Conservation (phyloP, 108 stramenopile species). For the Schizochytrium sp. region DNA sequence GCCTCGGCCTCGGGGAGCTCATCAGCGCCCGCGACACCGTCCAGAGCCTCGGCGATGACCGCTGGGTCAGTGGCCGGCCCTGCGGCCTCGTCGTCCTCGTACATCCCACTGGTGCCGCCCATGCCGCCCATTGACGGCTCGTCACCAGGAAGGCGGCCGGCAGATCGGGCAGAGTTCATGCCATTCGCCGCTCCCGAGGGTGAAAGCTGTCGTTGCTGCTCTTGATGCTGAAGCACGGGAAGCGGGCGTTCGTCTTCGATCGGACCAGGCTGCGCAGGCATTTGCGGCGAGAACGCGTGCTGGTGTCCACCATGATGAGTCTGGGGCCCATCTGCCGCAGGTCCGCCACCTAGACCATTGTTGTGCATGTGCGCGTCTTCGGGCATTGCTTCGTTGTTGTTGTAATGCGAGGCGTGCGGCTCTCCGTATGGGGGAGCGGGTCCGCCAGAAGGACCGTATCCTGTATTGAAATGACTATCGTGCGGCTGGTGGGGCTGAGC, state of each 20-base stretch:
- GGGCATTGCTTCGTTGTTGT: too few species aligned
- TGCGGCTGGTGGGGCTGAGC: not conserved
- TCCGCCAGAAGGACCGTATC: too few species aligned
- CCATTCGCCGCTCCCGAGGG: not conserved
- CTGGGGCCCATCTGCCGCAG: not conserved
- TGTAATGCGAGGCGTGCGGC: too few species aligned
- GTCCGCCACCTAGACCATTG: too few species aligned
- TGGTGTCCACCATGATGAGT: not conserved
- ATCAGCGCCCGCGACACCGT: conserved; percentile 30
- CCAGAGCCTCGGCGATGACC: not conserved
- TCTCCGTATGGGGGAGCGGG: too few species aligned
- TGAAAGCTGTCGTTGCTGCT: not conserved
- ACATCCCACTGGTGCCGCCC: not conserved
- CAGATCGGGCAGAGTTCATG: not conserved
- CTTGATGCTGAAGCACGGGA: not conserved
- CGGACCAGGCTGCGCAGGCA: not conserved
- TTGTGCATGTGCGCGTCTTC: too few species aligned
- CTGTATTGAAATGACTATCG: too few species aligned
- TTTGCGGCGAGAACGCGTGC: not conserved
- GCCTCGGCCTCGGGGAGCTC: conserved; percentile 38
- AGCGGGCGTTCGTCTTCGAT: not conserved
- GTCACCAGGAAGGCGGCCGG: not conserved
- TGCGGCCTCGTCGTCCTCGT: not conserved
- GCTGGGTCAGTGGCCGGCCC: not conserved
- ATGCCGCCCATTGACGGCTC: too few species aligned